Evolutionary conservation across 2,329 filamentous ascomycete genomes (phyloP).

Genomic region (Trichoderma sp.): DNA sequence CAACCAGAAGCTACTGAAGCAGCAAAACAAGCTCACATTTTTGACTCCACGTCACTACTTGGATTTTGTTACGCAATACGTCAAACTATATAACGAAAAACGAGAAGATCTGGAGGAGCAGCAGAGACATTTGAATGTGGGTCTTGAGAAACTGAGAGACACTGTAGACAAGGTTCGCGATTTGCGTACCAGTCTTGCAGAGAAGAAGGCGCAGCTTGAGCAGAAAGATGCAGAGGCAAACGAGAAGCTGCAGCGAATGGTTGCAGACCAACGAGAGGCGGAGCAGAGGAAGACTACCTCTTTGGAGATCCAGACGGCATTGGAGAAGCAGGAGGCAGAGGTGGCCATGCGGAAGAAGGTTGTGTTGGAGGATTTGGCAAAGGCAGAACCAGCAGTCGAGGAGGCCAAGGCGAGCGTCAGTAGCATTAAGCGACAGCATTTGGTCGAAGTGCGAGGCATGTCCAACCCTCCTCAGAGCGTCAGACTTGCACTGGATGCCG

Average conservation of each 20-base stretch:
- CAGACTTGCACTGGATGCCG: constrained; percentile 89
- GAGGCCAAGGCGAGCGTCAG: constrained; percentile 95
- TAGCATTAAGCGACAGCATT: constrained; percentile 96
- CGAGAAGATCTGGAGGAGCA: constrained; percentile 98
- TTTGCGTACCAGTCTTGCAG: constrained; percentile 83
- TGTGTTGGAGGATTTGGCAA: constrained; percentile 84
- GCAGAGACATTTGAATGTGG: constrained; percentile 96
- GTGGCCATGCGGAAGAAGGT: constrained; percentile 82
- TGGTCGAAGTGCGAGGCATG: constrained; percentile 98
- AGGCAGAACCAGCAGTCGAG: constrained; percentile 88
- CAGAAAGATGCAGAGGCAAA: constrained; percentile 94
- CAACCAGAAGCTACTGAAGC: constrained; percentile 84
- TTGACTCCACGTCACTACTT: constrained; percentile 96
- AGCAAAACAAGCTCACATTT: constrained; percentile 90
- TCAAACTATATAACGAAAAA: constrained; percentile 97
- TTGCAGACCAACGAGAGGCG: constrained; percentile 91
- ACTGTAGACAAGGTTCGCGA: constrained; percentile 97
- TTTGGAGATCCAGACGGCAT: constrained; percentile 81
- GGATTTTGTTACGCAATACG: constrained; percentile 97
- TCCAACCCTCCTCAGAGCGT: constrained; percentile 88
- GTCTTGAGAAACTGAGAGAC: constrained; percentile 94
- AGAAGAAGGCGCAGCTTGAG: constrained; percentile 93
- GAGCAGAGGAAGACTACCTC: constrained; percentile 89
- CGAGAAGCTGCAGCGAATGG: constrained; percentile 96
- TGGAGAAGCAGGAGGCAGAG: constrained; percentile 88